Evolutionary conservation across 139 green algal genomes (phyloP), one percentile per base, ranked within the genome.

Genomic region (Chlamydomonas applanata): DNA sequence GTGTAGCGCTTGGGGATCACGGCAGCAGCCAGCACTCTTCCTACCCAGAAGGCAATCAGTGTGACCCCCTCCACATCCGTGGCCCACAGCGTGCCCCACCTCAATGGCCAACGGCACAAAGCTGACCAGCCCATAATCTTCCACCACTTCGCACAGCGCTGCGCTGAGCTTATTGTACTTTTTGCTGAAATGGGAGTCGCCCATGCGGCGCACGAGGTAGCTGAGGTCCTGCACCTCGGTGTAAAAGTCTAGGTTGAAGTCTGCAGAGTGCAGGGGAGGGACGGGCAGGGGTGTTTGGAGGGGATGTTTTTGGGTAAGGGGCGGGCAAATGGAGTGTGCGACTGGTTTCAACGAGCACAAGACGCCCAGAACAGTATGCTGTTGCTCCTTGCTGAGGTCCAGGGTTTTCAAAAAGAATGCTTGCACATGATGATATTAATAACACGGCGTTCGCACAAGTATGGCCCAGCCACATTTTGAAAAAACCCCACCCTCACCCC

Each of bases 221-320:
- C 71, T 77, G 49, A 98, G 86, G 75, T 97, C 93, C 72, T 96
- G 89, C 16, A 96, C 93, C 77, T 97, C 84, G 1, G 92, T 92
- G 83, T 97, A 98, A 70, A 90, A 98, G 25, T 97, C 91, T 9
- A 97, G 85, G 49, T 90, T 89, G 74, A 98, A 95, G 1, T 82
- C 85, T 87, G 78, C 77, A n/a, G n/a, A n/a, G n/a, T n/a, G n/a
- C n/a, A n/a, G n/a, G n/a, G n/a, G n/a, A n/a, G n/a, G n/a, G n/a
- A n/a, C n/a, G n/a, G n/a, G n/a, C n/a, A n/a, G n/a, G n/a, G n/a
- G n/a, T n/a, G n/a, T n/a, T n/a, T n/a, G n/a, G n/a, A n/a, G n/a
- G n/a, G n/a, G n/a, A n/a, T n/a, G n/a, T 9, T 19, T 53, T 71
- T 7, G 3, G 5, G 34, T 17, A 71, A 32, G n/a, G 34, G 33